Evolutionary conservation across 768 basidiomycete species (phyloP).

Genomic region (Russula dissimulans): DNA sequence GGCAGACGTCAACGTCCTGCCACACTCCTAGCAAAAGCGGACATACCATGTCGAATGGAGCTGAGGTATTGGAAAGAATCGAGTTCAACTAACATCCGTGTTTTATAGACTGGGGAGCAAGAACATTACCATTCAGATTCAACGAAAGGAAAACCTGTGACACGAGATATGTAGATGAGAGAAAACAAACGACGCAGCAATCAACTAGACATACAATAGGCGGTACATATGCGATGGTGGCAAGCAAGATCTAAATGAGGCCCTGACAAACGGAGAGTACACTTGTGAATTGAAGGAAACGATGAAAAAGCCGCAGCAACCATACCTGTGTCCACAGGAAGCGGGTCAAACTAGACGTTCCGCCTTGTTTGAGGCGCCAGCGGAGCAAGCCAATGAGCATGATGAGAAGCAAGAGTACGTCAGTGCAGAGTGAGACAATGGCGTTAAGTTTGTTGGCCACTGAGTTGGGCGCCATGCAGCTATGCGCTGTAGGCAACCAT

Average conservation of each 20-base stretch:
- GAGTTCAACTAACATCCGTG: too few relatives aligned
- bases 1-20: too few relatives aligned
- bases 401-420: not conserved
- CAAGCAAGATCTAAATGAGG: not conserved
- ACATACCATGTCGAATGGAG: not conserved
- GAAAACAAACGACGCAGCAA: not conserved
- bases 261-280: not conserved
- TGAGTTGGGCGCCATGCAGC: not conserved
- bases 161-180: not conserved
- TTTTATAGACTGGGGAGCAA: not conserved
- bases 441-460: too few relatives aligned
- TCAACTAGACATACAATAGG: not conserved
- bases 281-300: too few relatives aligned
- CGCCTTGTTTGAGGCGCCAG: not conserved
- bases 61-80: not conserved
- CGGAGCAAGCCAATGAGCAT: not conserved
- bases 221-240: not conserved
- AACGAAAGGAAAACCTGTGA: not conserved
- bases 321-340: slow-evolving; percentile 1
- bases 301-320: not conserved
- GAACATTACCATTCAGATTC: slow-evolving; percentile 4
- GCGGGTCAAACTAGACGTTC: not conserved
- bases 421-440: too few relatives aligned
- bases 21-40: not conserved
- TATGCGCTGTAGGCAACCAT: not conserved